These are phyloP conservation scores for Penicillium verrucosum DNA, from an alignment of 2,329 filamentous ascomycete genomes.

Conservation along the genomic window DNA sequence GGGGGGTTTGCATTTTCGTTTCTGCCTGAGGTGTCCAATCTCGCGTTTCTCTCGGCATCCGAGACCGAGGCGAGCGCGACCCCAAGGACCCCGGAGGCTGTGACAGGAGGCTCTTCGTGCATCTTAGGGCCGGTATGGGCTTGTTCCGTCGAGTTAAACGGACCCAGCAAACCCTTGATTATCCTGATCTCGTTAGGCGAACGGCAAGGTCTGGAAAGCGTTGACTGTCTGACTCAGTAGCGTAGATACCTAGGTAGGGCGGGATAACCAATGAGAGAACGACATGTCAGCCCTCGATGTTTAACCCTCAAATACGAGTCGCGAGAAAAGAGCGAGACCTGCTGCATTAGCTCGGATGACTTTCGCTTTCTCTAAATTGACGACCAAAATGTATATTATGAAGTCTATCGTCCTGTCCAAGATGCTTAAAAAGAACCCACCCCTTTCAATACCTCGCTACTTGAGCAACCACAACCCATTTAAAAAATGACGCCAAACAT, in stretches of 20 bases:
- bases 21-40: background rate
- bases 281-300: background rate
- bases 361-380: background rate
- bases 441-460: background rate
- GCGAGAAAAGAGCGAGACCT: constrained; percentile 4
- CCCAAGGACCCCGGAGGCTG: background rate
- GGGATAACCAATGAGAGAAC: background rate
- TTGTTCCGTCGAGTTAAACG: background rate
- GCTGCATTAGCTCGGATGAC: background rate
- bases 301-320: background rate
- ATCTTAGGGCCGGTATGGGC: background rate
- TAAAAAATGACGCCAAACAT: constrained; percentile 8
- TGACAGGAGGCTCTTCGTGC: background rate
- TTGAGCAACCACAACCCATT: background rate
- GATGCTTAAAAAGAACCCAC: background rate
- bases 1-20: background rate
- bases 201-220: background rate
- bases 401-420: background rate
- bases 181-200: background rate
- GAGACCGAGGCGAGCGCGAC: constrained; percentile 10
- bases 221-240: background rate
- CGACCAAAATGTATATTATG: background rate
- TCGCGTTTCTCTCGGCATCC: constrained; percentile 14
- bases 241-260: no score
- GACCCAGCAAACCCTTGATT: background rate